Percentiles rank a stretch among this genome's conserved stretches.
Evolutionary conservation across 192 early-diverging fungal species (phyloP).

Genomic region (Gryganskiella cystojenkinii): DNA sequence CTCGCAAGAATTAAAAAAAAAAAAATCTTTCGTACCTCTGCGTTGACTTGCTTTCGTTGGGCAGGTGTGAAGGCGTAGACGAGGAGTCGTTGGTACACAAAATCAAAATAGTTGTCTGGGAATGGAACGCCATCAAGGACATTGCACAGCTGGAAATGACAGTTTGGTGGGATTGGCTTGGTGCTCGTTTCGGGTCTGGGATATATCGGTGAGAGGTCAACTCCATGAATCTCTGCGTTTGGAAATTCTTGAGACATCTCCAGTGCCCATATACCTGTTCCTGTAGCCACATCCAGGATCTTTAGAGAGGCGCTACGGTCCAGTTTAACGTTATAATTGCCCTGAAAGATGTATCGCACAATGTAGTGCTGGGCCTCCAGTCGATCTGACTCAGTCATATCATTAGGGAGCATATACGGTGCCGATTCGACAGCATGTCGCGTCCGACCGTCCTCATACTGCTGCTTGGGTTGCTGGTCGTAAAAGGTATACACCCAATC

Average conservation of each 20-base stretch:
- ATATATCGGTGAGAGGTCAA: conserved; percentile 46
- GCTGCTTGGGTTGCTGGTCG: not conserved
- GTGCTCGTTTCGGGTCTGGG: conserved; percentile 12
- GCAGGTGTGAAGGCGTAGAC: conserved; percentile 10
- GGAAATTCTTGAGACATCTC: conserved; percentile 56
- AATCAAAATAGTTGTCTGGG: conserved; percentile 45
- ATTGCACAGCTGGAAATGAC: conserved; percentile 25
- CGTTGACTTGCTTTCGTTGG: conserved; percentile 19
- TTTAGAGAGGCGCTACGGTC: not conserved
- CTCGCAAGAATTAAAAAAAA: not conserved
- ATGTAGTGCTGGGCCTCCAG: conserved; percentile 56
- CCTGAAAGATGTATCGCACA: conserved; percentile 36
- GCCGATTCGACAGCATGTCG: conserved; percentile 18
- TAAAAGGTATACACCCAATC: conserved; percentile 21
- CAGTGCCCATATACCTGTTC: conserved; percentile 34
- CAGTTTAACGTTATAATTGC: conserved; percentile 26
- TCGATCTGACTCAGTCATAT: conserved; percentile 51
- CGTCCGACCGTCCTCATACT: conserved; percentile 14
- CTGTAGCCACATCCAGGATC: conserved; percentile 20
- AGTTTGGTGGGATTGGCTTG: conserved; percentile 13
- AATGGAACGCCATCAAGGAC: conserved; percentile 31
- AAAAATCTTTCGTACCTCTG: conserved; percentile 7
- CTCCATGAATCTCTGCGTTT: conserved; percentile 31
- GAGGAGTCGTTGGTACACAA: conserved; percentile 11
- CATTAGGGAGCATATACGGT: conserved; percentile 25